Percentiles rank a stretch among this genome's conserved stretches.
These are phyloP conservation scores for Magnolia changhungtana DNA, from an alignment of 164 flowering plant species.

Conservation along the genomic window DNA sequence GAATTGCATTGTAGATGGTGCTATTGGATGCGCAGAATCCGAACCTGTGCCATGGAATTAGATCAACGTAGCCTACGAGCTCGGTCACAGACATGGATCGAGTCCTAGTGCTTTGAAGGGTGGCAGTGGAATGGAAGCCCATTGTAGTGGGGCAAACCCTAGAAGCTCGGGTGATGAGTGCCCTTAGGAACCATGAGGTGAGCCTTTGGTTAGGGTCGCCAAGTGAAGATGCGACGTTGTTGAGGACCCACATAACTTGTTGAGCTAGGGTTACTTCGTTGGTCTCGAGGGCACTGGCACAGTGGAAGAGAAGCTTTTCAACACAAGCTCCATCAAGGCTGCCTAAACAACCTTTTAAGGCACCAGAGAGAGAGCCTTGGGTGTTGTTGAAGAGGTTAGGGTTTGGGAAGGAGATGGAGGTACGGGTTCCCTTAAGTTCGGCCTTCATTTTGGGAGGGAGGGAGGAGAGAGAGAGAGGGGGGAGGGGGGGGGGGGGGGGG, in stretches of 20 bases:
- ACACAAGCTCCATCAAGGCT: slow-evolving; percentile 74
- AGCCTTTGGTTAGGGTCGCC: slow-evolving; percentile 88
- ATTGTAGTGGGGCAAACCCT: slow-evolving; percentile 50
- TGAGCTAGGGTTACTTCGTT: slow-evolving; percentile 78
- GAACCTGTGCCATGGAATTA: slow-evolving; percentile 83
- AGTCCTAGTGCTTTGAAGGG: slow-evolving; percentile 14
- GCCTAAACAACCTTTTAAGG: slow-evolving; percentile 60
- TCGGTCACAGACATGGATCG: slow-evolving; percentile 59
- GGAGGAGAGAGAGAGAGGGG: too few relatives aligned
- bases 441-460: slow-evolving; percentile 34
- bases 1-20: slow-evolving; percentile 54
- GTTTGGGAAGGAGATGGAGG: slow-evolving; percentile 39
- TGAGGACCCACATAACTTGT: slow-evolving; percentile 93
- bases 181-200: slow-evolving; percentile 62
- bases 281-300: slow-evolving; percentile 69
- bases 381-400: slow-evolving; percentile 37
- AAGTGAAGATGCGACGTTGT: slow-evolving; percentile 60
- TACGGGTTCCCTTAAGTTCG: slow-evolving; percentile 35
- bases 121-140: slow-evolving; percentile 24
- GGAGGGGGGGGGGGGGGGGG: too few relatives aligned
- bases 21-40: slow-evolving; percentile 80
- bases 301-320: slow-evolving; percentile 80
- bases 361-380: slow-evolving; percentile 43
- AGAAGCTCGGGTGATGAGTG: slow-evolving; percentile 62
- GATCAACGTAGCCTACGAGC: slow-evolving; percentile 74